Evolutionary conservation across 2,329 filamentous ascomycete genomes (phyloP).

Genomic region (Trichoderma koningiopsis): DNA sequence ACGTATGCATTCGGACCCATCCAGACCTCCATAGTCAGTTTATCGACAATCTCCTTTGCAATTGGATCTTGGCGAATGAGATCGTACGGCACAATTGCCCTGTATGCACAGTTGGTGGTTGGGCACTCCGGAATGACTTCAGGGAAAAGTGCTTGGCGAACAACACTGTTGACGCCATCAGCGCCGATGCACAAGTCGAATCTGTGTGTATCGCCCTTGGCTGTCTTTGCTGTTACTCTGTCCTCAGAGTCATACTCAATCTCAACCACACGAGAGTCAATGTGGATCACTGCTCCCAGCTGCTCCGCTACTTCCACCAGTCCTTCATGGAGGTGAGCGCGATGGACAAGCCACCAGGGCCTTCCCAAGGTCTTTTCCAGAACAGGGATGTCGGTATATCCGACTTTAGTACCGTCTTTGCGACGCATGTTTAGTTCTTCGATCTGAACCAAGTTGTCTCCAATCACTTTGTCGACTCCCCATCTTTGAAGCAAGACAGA

Average conservation of each 20-base stretch:
- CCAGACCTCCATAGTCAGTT: constrained; percentile 3
- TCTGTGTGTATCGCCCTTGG: neutral
- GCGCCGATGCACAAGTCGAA: constrained; percentile 4
- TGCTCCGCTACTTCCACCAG: neutral
- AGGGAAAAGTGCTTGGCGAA: neutral
- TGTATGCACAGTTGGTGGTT: neutral
- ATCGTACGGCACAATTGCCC: neutral
- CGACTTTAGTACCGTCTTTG: neutral
- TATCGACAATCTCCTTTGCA: no score
- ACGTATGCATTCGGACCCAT: neutral
- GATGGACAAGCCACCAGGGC: neutral
- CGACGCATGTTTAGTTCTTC: neutral
- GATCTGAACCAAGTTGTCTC: neutral
- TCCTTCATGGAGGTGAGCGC: neutral
- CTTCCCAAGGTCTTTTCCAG: no score
- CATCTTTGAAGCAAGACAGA: neutral
- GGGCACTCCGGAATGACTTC: neutral
- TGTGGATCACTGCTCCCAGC: neutral
- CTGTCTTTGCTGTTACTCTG: neutral
- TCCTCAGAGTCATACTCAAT: neutral
- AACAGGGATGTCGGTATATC: no score
- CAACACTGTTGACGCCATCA: neutral
- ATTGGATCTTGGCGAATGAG: no score
- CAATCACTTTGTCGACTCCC: neutral
- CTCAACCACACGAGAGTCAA: neutral